Evolutionary conservation across 2,329 filamentous ascomycete genomes (phyloP), one percentile per base, ranked within the genome.

Genomic region (Talaromyces sp.): DNA sequence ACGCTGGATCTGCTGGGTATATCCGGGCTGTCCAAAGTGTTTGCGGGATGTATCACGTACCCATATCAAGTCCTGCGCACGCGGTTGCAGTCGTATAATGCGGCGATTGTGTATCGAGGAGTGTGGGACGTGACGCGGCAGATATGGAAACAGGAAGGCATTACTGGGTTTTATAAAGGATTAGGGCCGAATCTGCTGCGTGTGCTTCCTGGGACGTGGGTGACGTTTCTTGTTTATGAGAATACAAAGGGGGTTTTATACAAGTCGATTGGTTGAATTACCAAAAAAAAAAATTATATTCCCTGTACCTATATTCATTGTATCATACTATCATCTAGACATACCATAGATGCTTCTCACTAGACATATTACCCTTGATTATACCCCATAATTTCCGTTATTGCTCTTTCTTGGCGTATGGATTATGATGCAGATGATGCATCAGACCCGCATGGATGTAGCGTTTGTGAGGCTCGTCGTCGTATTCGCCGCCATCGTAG

Each of bases 171-270:
- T 76, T 99, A 98, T 76, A 91, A 93, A 66, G 95, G 95, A 1
- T 80, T 98, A 61, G 87, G 91, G 47, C 93, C 94, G 0, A 96
- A 94, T 67, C 84, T 96, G n/a, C 81, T 96, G 58, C 85, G 95
- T 64, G 95, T 98, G 31, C 82, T 99, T 75, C 95, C 95, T 3
- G 93, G 92, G 34, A 98, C 95, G 3, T 96, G 95, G 85, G 91
- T 97, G 59, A 98, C 94, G 1, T 98, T 99, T 73, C 77, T 99
- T 69, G 93, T 98, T 28, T 98, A 98, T 77, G 95, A 99, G 80
- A 98, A 98, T 75, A 88, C 89, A 63, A 92, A 89, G 77, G 87
- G 85, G 67, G 88, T 91, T 72, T 51, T 62, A 33, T 56, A 56
- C 9, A 56, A 23, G 40, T 50, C 44, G 27, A 18, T 30, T 10